Evolutionary conservation across 1,284 basidiomycete species (phyloP), one percentile per base, ranked within the genome.

Genomic region (Ustilago nuda): DNA sequence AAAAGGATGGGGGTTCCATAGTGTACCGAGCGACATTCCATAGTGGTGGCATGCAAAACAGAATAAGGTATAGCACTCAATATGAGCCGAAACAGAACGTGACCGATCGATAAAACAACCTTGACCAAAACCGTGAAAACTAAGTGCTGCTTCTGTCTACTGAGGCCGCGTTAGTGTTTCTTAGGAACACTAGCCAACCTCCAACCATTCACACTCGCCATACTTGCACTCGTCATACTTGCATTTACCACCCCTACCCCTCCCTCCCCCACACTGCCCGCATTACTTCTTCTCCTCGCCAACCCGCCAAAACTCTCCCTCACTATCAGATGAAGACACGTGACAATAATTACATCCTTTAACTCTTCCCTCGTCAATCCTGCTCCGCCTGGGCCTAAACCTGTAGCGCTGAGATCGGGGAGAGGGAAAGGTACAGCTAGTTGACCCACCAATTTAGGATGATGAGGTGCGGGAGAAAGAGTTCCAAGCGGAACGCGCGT

Each of bases 381-480:
- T 9, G 71, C 72, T 8, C 75, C 77, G 46, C 83, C 83, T 1
- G 72, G 64, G 0, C 83, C 82, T 8, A 85, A 48, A 0, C 77
- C 80, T 4, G 78, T 78, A 41, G 67, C 45, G 56, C 79, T 76
- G 7, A 84, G 66, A 60, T 84, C 82, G 0, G 84, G 84, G 0
- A 98, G 88, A 0, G 92, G 92, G 86, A 92, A 94, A 9, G 95
- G 94, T 56, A 97, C 90, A 84, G 94, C 93, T 66, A 98, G 89
- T 87, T 95, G 91, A 39, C 92, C 92, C 35, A 98, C 92, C 19
- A 98, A 92, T 85, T 96, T 95, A 8, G 96, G 96, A 86, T 98
- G 96, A 86, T 98, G 94, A 17, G 95, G 95, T 1, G 95, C 95
- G 7, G 95, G 96, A n/a, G 67, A 64, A 15, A 84, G 67, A 12